phyloP scores from a whole-genome alignment of 306 rosid species.

The Pyrus communis region DNA sequence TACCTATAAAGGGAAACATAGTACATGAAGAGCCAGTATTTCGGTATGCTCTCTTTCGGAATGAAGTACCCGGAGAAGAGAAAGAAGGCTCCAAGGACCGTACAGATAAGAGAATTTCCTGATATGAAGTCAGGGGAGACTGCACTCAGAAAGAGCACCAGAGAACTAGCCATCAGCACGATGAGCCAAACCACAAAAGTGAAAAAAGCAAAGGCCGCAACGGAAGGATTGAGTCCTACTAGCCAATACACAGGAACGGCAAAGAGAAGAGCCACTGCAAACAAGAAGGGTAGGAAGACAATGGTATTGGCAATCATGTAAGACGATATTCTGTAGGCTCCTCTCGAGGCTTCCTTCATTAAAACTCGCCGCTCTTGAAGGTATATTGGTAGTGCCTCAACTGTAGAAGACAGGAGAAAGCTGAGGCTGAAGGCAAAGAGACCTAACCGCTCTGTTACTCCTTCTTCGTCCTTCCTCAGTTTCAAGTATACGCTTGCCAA shows the following conservation, averaged over 20 bases:
- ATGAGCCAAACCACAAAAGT: slow-evolving; percentile 79
- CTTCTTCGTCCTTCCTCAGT: slow-evolving; percentile 61
- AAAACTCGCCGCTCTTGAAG: slow-evolving; percentile 79
- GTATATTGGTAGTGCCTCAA: slow-evolving; percentile 82
- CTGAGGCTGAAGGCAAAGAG: slow-evolving; percentile 85
- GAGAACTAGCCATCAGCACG: slow-evolving; percentile 82
- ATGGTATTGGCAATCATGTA: slow-evolving; percentile 83
- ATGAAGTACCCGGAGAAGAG: slow-evolving; percentile 94
- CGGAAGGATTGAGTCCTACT: slow-evolving; percentile 79
- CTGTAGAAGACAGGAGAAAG: slow-evolving; percentile 81
- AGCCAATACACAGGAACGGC: slow-evolving; percentile 74
- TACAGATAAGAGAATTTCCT: slow-evolving; percentile 76
- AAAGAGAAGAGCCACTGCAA: slow-evolving; percentile 62
- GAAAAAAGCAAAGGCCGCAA: slow-evolving; percentile 60
- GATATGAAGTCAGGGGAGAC: slow-evolving; percentile 86
- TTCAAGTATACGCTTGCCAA: slow-evolving; percentile 69
- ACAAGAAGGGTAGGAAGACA: slow-evolving; percentile 70
- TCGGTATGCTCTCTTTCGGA: slow-evolving; percentile 79
- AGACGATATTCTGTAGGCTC: slow-evolving; percentile 68
- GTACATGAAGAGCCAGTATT: slow-evolving; percentile 88
- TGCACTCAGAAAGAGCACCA: slow-evolving; percentile 74
- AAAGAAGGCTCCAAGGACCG: slow-evolving; percentile 82
- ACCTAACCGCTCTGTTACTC: slow-evolving; percentile 63
- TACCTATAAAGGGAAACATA: slow-evolving; percentile 82
- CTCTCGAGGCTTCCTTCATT: slow-evolving; percentile 87